These are phyloP conservation scores for Bimuria novae-zelandiae DNA, from an alignment of 2,329 filamentous ascomycete genomes.

Conservation along the genomic window DNA sequence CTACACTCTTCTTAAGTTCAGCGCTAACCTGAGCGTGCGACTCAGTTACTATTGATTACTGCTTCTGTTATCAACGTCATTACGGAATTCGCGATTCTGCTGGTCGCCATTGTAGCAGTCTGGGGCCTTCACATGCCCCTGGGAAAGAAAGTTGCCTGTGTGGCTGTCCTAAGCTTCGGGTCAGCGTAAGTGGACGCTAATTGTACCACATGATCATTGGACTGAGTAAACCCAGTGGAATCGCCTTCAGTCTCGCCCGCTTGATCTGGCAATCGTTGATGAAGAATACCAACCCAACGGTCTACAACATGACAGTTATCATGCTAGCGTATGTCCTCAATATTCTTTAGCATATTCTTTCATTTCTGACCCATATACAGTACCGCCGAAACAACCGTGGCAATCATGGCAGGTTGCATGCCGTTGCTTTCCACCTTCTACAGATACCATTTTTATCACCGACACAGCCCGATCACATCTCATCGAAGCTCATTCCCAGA, in stretches of 20 bases:
- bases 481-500: neutral
- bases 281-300: conserved; percentile 8
- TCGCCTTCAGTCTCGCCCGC: conserved; percentile 6
- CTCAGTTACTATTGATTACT: conserved; percentile 4
- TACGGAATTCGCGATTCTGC: conserved; percentile 5
- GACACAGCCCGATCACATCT: neutral
- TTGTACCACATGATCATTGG: neutral
- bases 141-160: conserved; percentile 2
- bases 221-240: neutral
- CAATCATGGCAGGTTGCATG: conserved; percentile 8
- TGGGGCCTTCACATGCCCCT: conserved; percentile 7
- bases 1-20: too few relatives aligned
- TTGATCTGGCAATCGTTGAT: conserved; percentile 7
- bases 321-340: conserved; percentile 3
- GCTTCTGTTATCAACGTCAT: conserved; percentile 8
- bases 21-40: too few relatives aligned
- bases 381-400: conserved; percentile 7
- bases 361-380: neutral
- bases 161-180: conserved; percentile 4
- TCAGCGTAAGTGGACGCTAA: conserved; percentile 1
- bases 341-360: neutral
- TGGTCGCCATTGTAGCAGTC: conserved; percentile 4
- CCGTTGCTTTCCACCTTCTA: conserved; percentile 7
- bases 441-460: conserved; percentile 2
- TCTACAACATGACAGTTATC: conserved; percentile 9